These are phyloP conservation scores for Phytophthora brassicae DNA, from an alignment of 352 stramenopile genomes.

Conservation along the genomic window DNA sequence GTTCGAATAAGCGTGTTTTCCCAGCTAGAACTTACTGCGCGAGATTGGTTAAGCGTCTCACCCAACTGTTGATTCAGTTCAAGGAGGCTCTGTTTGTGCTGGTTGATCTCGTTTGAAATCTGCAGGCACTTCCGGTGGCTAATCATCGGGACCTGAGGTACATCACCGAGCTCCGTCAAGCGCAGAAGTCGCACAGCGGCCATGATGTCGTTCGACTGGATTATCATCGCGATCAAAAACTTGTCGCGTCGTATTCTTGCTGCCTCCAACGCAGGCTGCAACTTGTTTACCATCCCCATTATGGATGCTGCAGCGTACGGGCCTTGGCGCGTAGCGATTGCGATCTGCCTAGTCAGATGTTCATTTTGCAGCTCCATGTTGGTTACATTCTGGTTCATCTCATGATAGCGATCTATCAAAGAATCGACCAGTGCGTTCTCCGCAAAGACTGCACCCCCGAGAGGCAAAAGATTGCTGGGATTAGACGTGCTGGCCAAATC, in stretches of 20 bases:
- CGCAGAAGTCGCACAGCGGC: conserved; percentile 52
- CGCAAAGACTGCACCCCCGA: conserved; percentile 21
- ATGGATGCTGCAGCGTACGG: conserved; percentile 33
- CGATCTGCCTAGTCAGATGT: conserved; percentile 44
- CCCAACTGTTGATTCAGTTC: conserved; percentile 49
- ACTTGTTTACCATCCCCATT: conserved; percentile 30
- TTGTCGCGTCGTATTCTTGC: conserved; percentile 34
- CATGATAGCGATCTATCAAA: conserved; percentile 55
- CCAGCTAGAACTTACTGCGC: conserved; percentile 28
- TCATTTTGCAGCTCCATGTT: conserved; percentile 46
- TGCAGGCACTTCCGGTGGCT: conserved; percentile 62
- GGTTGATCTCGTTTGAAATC: conserved; percentile 50
- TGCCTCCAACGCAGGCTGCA: conserved; percentile 35
- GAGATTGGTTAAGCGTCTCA: conserved; percentile 35
- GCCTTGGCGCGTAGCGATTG: conserved; percentile 49
- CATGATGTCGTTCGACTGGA: conserved; percentile 61
- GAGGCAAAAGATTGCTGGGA: conserved; percentile 25
- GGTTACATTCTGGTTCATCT: conserved; percentile 43
- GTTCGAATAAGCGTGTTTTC: conserved; percentile 47
- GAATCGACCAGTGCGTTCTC: conserved; percentile 59
- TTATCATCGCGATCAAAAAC: conserved; percentile 51
- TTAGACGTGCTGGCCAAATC: conserved; percentile 23
- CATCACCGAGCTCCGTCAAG: conserved; percentile 54
- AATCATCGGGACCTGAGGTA: conserved; percentile 54
- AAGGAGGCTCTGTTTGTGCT: conserved; percentile 33